These are phyloP conservation scores for Iris macrosiphon DNA, from an alignment of 106 monocot genomes.

Conservation along the genomic window DNA sequence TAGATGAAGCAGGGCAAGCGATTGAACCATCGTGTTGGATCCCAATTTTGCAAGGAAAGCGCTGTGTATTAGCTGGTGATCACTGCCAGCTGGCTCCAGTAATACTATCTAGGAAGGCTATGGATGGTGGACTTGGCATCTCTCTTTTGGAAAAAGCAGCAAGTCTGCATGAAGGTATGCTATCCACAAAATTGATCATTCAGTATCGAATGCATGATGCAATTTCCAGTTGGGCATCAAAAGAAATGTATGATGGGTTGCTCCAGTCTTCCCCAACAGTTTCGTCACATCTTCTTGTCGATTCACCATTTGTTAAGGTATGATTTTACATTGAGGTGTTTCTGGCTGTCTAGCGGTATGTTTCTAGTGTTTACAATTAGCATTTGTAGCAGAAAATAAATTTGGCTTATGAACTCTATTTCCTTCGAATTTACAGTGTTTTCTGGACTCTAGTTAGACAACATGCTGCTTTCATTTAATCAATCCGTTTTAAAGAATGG, in stretches of 20 bases:
- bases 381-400: no score
- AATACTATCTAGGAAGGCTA: slow-evolving; percentile 68
- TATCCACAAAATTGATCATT: slow-evolving; percentile 50
- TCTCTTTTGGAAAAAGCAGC: slow-evolving; percentile 78
- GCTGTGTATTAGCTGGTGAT: slow-evolving; percentile 91
- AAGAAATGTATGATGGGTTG: slow-evolving; percentile 70
- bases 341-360: no score
- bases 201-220: slow-evolving; percentile 90
- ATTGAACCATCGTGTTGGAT: slow-evolving; percentile 97
- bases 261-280: slow-evolving; percentile 60
- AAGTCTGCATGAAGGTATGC: slow-evolving; percentile 45
- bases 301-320: slow-evolving; percentile 89
- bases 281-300: slow-evolving; percentile 69
- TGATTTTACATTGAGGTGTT: not conserved
- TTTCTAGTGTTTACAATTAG: no score
- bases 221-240: slow-evolving; percentile 89
- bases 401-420: no score
- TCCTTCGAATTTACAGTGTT: no score
- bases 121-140: slow-evolving; percentile 77
- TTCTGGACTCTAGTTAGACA: no score
- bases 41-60: slow-evolving; percentile 85
- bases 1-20: slow-evolving; percentile 95
- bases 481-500: no score
- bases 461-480: no score
- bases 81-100: slow-evolving; percentile 91